Evolutionary conservation across 2,329 filamentous ascomycete species (phyloP).

Genomic region (Thielaviopsis musarum): DNA sequence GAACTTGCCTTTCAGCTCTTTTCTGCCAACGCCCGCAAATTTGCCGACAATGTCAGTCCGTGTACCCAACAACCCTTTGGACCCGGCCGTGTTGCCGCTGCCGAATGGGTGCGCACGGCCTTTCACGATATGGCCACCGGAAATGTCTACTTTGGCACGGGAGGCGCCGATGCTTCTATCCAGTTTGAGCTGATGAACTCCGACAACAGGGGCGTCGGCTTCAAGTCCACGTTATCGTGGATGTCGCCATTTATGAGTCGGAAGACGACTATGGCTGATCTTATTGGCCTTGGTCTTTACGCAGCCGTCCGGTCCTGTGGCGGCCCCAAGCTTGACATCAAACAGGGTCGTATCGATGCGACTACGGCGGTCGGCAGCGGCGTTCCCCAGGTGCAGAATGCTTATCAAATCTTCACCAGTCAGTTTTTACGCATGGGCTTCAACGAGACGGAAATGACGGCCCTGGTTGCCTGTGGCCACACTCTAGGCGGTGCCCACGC

Average conservation of each 20-base stretch:
- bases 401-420: conserved; percentile 30
- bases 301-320: conserved; percentile 41
- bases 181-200: conserved; percentile 38
- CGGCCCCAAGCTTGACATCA: conserved; percentile 36
- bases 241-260: conserved; percentile 36
- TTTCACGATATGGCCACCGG: conserved; percentile 46
- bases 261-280: conserved; percentile 35
- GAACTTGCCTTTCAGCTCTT: conserved; percentile 44
- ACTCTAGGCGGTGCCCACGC: conserved; percentile 43
- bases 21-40: conserved; percentile 36
- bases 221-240: conserved; percentile 34
- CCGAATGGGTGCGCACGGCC: conserved; percentile 43
- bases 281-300: conserved; percentile 42
- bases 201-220: conserved; percentile 40
- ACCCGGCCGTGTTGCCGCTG: conserved; percentile 38
- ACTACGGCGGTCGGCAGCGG: conserved; percentile 27
- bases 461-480: conserved; percentile 43
- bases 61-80: conserved; percentile 36
- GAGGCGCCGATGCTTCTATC: conserved; percentile 42
- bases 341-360: conserved; percentile 38
- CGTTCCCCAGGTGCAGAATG: conserved; percentile 42
- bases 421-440: conserved; percentile 44
- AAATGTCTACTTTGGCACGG: conserved; percentile 28
- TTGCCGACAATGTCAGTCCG: conserved; percentile 38
- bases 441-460: conserved; percentile 38